These are phyloP conservation scores for Atkinsonella texensis DNA, from an alignment of 2,329 filamentous ascomycete species.

Conservation along the genomic window DNA sequence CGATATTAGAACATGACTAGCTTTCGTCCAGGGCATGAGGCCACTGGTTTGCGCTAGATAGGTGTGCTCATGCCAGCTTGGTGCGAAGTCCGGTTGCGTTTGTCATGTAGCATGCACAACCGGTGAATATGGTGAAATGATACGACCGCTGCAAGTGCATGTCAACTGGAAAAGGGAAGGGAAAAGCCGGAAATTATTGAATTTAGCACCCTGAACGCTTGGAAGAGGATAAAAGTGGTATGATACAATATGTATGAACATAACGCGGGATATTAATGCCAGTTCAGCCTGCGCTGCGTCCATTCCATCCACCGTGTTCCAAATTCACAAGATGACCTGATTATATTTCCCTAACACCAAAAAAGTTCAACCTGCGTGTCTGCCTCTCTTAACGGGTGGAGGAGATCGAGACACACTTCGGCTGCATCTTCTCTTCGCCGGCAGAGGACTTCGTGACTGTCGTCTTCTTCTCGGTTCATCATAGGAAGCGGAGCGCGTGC, in stretches of 20 bases:
- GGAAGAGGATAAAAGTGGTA: background rate
- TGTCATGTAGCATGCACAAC: too few species aligned
- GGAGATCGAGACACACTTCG: conserved; percentile 20
- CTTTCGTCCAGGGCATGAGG: too few species aligned
- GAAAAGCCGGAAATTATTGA: too few species aligned
- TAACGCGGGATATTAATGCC: background rate
- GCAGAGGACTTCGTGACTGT: conserved; percentile 14
- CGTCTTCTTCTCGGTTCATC: conserved; percentile 4
- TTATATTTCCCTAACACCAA: background rate
- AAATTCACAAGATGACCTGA: background rate
- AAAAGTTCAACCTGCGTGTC: conserved; percentile 13
- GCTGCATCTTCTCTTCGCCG: conserved; percentile 13
- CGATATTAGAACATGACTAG: too few species aligned
- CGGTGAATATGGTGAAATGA: too few species aligned
- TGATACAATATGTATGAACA: background rate
- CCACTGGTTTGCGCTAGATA: too few species aligned
- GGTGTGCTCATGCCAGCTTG: too few species aligned
- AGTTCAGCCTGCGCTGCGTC: background rate
- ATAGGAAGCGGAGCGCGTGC: conserved; percentile 3
- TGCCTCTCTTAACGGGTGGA: conserved; percentile 20
- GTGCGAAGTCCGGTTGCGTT: too few species aligned
- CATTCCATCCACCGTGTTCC: background rate
- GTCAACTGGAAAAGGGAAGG: too few species aligned
- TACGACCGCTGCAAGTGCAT: too few species aligned
- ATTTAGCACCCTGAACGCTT: too few species aligned